These are phyloP conservation scores for Penicillium silybi DNA, from an alignment of 495 filamentous ascomycete genomes.

Conservation along the genomic window DNA sequence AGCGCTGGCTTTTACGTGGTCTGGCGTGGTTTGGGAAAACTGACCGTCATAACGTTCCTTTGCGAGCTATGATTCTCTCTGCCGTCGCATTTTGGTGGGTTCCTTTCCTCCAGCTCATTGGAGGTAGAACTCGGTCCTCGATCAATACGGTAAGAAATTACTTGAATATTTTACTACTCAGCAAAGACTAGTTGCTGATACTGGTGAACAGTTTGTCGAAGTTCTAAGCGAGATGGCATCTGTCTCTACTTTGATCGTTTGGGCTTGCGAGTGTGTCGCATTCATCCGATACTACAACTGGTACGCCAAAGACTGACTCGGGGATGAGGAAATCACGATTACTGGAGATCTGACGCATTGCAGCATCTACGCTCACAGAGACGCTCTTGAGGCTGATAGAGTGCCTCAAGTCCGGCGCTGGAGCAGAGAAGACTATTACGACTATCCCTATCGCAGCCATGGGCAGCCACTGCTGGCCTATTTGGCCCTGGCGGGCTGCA, in stretches of 20 bases:
- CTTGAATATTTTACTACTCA: background rate
- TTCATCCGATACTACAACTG: slow-evolving; percentile 42
- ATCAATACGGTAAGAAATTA: background rate
- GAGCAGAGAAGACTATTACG: background rate
- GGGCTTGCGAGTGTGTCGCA: slow-evolving; percentile 41
- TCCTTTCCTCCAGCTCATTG: slow-evolving; percentile 31
- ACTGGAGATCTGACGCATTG: no score
- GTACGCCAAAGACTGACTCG: slow-evolving; percentile 10
- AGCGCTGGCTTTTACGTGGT: slow-evolving; percentile 6
- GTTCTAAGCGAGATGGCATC: slow-evolving; percentile 35
- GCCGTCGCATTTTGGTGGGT: slow-evolving; percentile 41
- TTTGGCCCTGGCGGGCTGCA: slow-evolving; percentile 31
- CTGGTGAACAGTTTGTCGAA: slow-evolving; percentile 27
- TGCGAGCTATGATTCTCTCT: slow-evolving; percentile 35
- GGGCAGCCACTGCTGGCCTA: slow-evolving; percentile 40
- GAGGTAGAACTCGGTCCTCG: background rate
- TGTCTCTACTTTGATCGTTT: slow-evolving; percentile 39
- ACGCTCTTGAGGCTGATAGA: background rate
- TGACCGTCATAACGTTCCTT: slow-evolving; percentile 29
- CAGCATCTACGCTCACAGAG: background rate
- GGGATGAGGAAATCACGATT: background rate
- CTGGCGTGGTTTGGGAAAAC: slow-evolving; percentile 34
- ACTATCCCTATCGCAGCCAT: slow-evolving; percentile 42
- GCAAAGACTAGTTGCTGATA: background rate
- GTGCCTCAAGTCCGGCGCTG: slow-evolving; percentile 9